Evolutionary conservation across 176 grass and related monocot genomes (phyloP).

Genomic region (Musa troglodytarum): DNA sequence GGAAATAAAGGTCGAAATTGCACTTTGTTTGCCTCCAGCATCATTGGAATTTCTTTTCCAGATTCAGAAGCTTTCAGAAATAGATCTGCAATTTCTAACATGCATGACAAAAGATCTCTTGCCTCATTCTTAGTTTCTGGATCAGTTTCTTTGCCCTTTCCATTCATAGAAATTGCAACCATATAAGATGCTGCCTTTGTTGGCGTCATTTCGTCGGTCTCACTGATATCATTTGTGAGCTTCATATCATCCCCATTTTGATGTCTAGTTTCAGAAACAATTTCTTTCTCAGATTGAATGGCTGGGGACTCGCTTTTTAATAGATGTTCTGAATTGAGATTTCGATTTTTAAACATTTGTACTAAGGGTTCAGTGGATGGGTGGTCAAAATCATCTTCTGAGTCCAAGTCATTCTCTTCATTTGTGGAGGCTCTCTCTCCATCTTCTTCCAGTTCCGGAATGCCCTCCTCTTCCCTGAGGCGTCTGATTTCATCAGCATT

Average conservation of each 20-base stretch:
- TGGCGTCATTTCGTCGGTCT: conserved; percentile 52
- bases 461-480: conserved; percentile 81
- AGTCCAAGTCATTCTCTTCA: conserved; percentile 63
- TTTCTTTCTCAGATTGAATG: conserved; percentile 31
- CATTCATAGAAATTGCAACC: conserved; percentile 35
- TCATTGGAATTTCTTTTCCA: conserved; percentile 90
- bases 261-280: conserved; percentile 23
- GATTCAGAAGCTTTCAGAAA: conserved; percentile 87
- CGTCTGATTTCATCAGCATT: conserved; percentile 63
- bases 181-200: conserved; percentile 7
- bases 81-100: conserved; percentile 74
- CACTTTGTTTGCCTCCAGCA: conserved; percentile 94
- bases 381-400: conserved; percentile 87
- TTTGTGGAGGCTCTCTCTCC: conserved; percentile 32
- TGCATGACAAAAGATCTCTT: conserved; percentile 48
- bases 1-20: conserved; percentile 59
- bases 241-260: conserved; percentile 26
- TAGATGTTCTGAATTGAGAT: conserved; percentile 37
- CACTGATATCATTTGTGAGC: conserved; percentile 44
- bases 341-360: conserved; percentile 63
- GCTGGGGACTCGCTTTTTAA: conserved; percentile 24
- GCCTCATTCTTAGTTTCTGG: conserved; percentile 29
- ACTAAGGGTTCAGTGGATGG: conserved; percentile 69
- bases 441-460: conserved; percentile 87
- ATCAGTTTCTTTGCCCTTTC: conserved; percentile 47